Base-by-base conservation (phyloP, 228 moss, liverwort and hornwort species). In the Sphagnum magellanicum region DNA sequence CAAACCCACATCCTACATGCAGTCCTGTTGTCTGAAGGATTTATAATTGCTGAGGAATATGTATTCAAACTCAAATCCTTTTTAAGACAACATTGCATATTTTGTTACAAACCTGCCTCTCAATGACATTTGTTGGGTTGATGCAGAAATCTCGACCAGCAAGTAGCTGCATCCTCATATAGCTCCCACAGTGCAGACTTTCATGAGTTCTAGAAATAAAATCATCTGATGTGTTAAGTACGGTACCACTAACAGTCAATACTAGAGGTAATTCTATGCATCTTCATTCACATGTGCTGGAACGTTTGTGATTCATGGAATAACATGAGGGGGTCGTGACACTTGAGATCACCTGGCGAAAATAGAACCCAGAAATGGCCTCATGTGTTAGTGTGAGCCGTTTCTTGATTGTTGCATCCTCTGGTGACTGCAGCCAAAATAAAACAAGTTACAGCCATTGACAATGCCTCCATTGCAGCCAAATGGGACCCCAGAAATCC, bases 61-160 rank as follows among this genome's bases (percentile, higher is more conserved):
- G 32, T 32, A 3, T 32, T 32, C 32, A 32, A 32, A 32, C 32
- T 32, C 32, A 32, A 32, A 32, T 32, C 32, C 32, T 1, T 32
- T 32, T 32, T 32, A 32, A 32, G 32, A 32, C 32, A 32, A 32
- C 3, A 32, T 32, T 32, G 1, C 32, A 67, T 4, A 69, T 59
- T 10, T 1, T 2, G 32, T 32, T 32, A 62, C 83, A 66, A 7
- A 84, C 84, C 88, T 97, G 97, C 72, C 81, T 85, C 78, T 97
- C 97, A 16, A 97, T 74, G 0, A 97, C 88, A 61, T 93, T 97
- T 14, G 83, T 74, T 13, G 93, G 88, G 48, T 77, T 87, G 64
- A 93, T 61, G 60, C 93, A 93, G 15, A 97, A 88, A 64, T 97
- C 97, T 73, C 97, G 84, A 64, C 82, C 93, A 15, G 97, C 90